These are phyloP conservation scores for Xylariaceae sp. DNA, from an alignment of 2,329 filamentous ascomycete species.

Conservation along the genomic window DNA sequence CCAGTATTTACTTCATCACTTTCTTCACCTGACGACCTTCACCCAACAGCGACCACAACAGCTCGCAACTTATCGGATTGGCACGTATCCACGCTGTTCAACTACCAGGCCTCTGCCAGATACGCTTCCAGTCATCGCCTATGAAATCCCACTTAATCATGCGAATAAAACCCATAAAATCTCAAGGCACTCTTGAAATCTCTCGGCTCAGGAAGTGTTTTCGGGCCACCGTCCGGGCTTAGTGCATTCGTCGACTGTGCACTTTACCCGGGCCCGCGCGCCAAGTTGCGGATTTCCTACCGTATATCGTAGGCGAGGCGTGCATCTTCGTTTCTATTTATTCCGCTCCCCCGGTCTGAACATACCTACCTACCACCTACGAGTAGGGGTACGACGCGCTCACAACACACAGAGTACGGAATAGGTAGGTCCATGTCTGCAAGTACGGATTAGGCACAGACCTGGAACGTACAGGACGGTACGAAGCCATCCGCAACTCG, in stretches of 20 bases:
- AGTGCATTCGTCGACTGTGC: neutral
- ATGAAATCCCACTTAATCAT: too few species aligned
- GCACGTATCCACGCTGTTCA: too few species aligned
- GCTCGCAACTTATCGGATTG: too few species aligned
- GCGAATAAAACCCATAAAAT: too few species aligned
- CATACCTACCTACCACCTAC: neutral
- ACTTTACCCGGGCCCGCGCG: neutral
- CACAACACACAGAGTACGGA: too few species aligned
- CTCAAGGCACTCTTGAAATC: too few species aligned
- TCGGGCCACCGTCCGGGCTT: neutral
- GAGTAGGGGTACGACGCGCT: neutral
- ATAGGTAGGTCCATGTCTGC: neutral
- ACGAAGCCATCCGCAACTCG: neutral
- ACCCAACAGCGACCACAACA: too few species aligned
- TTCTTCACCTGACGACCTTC: too few species aligned
- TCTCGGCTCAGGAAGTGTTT: neutral
- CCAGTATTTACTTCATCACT: too few species aligned
- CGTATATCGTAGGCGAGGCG: neutral
- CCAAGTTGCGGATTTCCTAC: neutral
- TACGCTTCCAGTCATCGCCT: too few species aligned
- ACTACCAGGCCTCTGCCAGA: too few species aligned
- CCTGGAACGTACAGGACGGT: neutral
- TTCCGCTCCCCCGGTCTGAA: neutral
- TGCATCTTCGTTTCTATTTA: neutral
- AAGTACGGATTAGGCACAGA: neutral